Evolutionary conservation across 176 grass and related monocot genomes (phyloP).

Genomic region (Triticum timopheevii): DNA sequence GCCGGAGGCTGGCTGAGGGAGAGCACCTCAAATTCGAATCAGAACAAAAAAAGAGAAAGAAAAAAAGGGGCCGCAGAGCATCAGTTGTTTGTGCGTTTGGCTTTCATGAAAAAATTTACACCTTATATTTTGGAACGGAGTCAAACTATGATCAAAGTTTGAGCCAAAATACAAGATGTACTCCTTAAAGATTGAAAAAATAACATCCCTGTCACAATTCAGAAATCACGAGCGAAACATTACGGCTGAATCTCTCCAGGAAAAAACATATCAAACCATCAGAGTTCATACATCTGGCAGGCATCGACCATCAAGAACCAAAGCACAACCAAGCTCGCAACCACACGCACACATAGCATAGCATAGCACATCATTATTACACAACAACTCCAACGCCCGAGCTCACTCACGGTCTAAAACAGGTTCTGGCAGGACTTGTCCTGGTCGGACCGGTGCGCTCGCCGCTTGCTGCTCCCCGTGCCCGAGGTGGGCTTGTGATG

Average conservation of each 20-base stretch:
- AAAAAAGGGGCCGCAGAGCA: no score
- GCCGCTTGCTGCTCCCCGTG: conserved; percentile 33
- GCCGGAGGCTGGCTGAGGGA: no score
- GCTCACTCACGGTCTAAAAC: conserved; percentile 23
- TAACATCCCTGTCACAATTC: not conserved
- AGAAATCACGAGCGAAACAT: not conserved
- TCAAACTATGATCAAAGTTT: no score
- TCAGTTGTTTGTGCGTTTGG: no score
- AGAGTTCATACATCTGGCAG: not conserved
- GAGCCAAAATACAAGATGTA: not conserved
- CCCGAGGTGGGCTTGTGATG: conserved; percentile 47
- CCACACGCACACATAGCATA: not conserved
- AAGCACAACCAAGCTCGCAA: conserved; percentile 29
- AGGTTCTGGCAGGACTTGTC: conserved; percentile 57
- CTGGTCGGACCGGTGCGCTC: conserved; percentile 51
- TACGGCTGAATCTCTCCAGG: not conserved
- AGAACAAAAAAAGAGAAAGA: no score
- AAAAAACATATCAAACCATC: not conserved
- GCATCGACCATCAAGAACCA: not conserved
- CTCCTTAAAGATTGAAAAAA: not conserved
- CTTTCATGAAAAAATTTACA: no score
- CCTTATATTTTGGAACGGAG: no score
- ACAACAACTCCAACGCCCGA: not conserved
- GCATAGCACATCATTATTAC: conserved; percentile 20
- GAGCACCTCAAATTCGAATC: no score